Evolutionary conservation across 768 basidiomycete species (phyloP).

Genomic region (Rhizopogon salebrosus): DNA sequence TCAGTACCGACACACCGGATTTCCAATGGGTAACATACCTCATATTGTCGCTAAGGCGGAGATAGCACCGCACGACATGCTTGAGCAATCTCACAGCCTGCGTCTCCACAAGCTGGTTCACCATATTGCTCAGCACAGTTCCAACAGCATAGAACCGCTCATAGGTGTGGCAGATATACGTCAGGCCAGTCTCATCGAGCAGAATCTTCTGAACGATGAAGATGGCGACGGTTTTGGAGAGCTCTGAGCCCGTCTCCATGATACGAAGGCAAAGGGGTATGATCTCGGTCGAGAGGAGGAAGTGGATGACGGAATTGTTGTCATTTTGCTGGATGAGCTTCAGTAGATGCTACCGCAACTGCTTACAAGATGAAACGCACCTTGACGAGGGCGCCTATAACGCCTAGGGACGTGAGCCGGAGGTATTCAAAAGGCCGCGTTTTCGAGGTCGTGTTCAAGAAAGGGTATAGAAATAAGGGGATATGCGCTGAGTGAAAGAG

Average conservation of each 20-base stretch:
- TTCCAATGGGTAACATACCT: slow-evolving; percentile 46
- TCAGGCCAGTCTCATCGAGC: slow-evolving; percentile 94
- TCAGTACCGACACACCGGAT: neutral
- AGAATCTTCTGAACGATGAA: slow-evolving; percentile 99
- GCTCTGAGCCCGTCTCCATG: slow-evolving; percentile 99
- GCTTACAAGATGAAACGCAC: slow-evolving; percentile 34
- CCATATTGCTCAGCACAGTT: slow-evolving; percentile 98
- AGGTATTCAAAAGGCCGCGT: slow-evolving; percentile 99
- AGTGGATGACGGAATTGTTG: slow-evolving; percentile 98
- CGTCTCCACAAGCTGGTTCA: slow-evolving; percentile 94
- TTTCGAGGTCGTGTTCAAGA: slow-evolving; percentile 98
- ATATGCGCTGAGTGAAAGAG: slow-evolving; percentile 71
- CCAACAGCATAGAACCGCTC: slow-evolving; percentile 99
- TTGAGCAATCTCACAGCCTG: slow-evolving; percentile 95
- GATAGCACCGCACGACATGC: slow-evolving; percentile 96
- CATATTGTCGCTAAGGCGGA: slow-evolving; percentile 92
- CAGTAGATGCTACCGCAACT: slow-evolving; percentile 5
- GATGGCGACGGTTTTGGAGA: slow-evolving; percentile 98
- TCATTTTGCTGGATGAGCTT: slow-evolving; percentile 81
- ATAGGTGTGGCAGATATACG: slow-evolving; percentile 99
- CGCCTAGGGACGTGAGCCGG: slow-evolving; percentile 97
- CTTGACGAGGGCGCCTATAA: slow-evolving; percentile 98
- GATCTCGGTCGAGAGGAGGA: slow-evolving; percentile 97
- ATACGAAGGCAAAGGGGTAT: slow-evolving; percentile 98
- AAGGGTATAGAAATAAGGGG: slow-evolving; percentile 92